Conservation (phyloP, 257 asterid genomes). For the Solanum bulbocastanum region DNA sequence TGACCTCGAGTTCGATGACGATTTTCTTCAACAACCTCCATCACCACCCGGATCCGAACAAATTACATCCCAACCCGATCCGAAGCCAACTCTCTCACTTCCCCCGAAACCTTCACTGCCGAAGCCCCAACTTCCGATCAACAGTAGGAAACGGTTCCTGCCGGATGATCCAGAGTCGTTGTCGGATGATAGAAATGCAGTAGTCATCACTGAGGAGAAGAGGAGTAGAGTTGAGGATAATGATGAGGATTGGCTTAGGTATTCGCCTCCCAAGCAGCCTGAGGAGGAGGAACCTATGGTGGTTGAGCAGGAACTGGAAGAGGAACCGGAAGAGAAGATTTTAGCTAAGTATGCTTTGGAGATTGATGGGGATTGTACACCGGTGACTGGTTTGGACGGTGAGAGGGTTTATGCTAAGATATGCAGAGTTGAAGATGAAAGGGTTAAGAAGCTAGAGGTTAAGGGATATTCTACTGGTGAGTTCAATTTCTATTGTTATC, state of each 20-base stretch:
- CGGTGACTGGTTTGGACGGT: slow-evolving; percentile 90
- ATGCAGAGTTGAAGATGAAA: slow-evolving; percentile 30
- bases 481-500: background rate
- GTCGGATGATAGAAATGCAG: slow-evolving; percentile 6
- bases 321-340: slow-evolving; percentile 32
- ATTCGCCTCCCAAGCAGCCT: slow-evolving; percentile 29
- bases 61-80: background rate
- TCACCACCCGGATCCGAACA: slow-evolving; percentile 21
- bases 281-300: slow-evolving; percentile 35
- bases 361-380: slow-evolving; percentile 80
- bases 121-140: slow-evolving; percentile 13
- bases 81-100: slow-evolving; percentile 37
- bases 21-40: slow-evolving; percentile 37
- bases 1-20: slow-evolving; percentile 34
- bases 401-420: slow-evolving; percentile 90
- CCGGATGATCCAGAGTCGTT: slow-evolving; percentile 8
- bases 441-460: slow-evolving; percentile 27
- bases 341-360: slow-evolving; percentile 63
- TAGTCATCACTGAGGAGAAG: slow-evolving; percentile 3
- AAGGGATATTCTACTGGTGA: slow-evolving; percentile 39
- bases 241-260: slow-evolving; percentile 52
- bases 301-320: slow-evolving; percentile 13
- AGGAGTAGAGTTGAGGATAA: slow-evolving; percentile 2
- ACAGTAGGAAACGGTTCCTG: slow-evolving; percentile 44
- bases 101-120: slow-evolving; percentile 37